A percentile compares a stretch with the other conserved stretches of the same genome.
Evolutionary conservation across 139 green algal species (phyloP).

Genomic region (Haematococcus sp.): DNA sequence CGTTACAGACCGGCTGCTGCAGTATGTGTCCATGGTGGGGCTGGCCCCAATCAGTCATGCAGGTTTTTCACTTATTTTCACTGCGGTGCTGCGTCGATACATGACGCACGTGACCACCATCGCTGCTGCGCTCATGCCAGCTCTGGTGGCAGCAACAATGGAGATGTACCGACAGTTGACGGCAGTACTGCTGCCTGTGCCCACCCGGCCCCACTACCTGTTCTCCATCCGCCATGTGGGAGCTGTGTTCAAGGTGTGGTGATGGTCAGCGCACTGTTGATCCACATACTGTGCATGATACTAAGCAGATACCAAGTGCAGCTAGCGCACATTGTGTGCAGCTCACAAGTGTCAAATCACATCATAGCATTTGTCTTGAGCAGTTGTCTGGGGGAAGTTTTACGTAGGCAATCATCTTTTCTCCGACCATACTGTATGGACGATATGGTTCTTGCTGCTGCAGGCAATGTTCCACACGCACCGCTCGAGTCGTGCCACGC

Average conservation of each 20-base stretch:
- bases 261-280: neutral
- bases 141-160: constrained; percentile 36
- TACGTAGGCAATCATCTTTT: too few species aligned
- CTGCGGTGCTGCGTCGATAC: constrained; percentile 24
- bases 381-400: too few species aligned
- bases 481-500: constrained; percentile 20
- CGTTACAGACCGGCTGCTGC: constrained; percentile 29
- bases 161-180: constrained; percentile 36
- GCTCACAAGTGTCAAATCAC: neutral
- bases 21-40: constrained; percentile 28
- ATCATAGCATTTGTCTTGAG: neutral
- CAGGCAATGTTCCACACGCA: constrained; percentile 41
- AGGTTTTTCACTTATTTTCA: constrained; percentile 44
- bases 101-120: constrained; percentile 8
- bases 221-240: constrained; percentile 59
- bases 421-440: too few species aligned
- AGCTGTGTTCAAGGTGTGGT: constrained; percentile 53
- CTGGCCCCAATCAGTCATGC: constrained; percentile 27
- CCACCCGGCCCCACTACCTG: constrained; percentile 52
- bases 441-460: too few species aligned
- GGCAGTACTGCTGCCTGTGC: constrained; percentile 46
- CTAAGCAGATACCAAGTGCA: neutral
- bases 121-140: neutral
- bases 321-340: neutral
- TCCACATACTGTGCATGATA: too few species aligned